Evolutionary conservation across 116 monocot species (phyloP), one percentile per base, ranked within the genome.

Genomic region (Zostera marina): DNA sequence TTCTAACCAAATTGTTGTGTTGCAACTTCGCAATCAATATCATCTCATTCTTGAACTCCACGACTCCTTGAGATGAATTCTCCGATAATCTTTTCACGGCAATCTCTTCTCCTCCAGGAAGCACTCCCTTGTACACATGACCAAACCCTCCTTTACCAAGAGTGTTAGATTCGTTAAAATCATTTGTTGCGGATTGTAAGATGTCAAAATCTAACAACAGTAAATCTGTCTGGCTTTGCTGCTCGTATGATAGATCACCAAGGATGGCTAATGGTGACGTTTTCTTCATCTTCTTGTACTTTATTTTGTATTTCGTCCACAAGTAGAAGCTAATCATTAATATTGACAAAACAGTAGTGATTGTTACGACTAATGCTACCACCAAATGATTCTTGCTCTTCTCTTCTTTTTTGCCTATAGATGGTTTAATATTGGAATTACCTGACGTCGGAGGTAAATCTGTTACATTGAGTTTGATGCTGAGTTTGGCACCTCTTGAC

Each of bases 1-100:
- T 63, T 47, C 69, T 75, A 8, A 90, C 84, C 9, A 90, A 72
- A 53, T 90, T 90, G 56, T 74, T 78, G 41, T 90, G 84, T 42
- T 90, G 90, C 7, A 84, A 70, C 58, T 73, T 84, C 8, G 81
- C 71, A 25, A 90, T 84, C 24, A 90, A 63, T 20, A 52, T 53
- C 41, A 81, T 67, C 67, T 90, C 90, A 69, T 78, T 90, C 68
- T 84, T 78, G 71, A 84, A 90, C 64, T 90, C 84, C 58, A 70
- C 73, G 15, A 58, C 0, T 0, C 90, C 90, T 66, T 90, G 90
- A 5, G 58, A 62, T 22, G 90, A 84, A 14, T 60, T 48, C 52
- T 47, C 63, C 7, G 81, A 73, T 0, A 90, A 81, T 45, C 90
- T 90, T 22, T 90, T 90, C 17, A 90, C 74, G 12, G 90, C 90